Base-by-base conservation (phyloP, 2,329 filamentous ascomycete species). In the Cladosporium sp. region DNA sequence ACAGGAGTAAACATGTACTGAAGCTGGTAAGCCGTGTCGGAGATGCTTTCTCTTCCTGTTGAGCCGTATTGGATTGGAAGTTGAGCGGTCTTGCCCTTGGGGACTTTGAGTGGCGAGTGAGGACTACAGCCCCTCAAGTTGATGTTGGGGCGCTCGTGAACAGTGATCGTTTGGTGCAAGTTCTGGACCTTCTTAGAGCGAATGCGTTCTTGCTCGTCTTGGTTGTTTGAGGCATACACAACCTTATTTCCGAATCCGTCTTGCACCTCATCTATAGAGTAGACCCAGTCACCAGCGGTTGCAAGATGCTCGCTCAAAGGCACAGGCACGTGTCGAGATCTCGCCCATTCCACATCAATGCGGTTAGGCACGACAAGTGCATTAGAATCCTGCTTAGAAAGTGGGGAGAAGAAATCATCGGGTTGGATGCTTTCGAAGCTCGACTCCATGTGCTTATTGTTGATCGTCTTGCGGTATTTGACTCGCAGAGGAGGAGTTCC, bases 371-470 rank as follows among this genome's bases (percentile, higher is more conserved):
- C 79, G 51, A 90, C 81, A 51, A 93, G 75, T 21, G 84, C 84
- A 34, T 62, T 69, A 18, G 72, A 68, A 30, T 81, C 83, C 59
- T 85, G 82, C 54, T 87, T 84, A n/a, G 90, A 80, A 41, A 96
- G 82, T 1, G 93, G 92, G 1, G 92, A 96, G 3, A 86, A 83
- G 73, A 93, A 90, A 41, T 92, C 91, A 59, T 97, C 93, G 0
- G 95, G 93, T 72, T 97, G 93, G 54, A 99, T 87, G 74, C 92
- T 97, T 78, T 98, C 93, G 72, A 96, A 94, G 69, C 94, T 92
- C 71, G 93, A 92, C 67, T 91, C 92, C 72, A 90, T 89, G 70
- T 96, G 88, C 69, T 91, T 90, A 68, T 88, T 88, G 72, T 98
- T 97, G 71, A 97, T 89, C 7, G 88, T 90, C 64, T 93, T 90